Percentiles rank a stretch among this genome's conserved stretches.
Evolutionary conservation across 129 eudicot species (phyloP).

Genomic region (Flaveria bidentis): DNA sequence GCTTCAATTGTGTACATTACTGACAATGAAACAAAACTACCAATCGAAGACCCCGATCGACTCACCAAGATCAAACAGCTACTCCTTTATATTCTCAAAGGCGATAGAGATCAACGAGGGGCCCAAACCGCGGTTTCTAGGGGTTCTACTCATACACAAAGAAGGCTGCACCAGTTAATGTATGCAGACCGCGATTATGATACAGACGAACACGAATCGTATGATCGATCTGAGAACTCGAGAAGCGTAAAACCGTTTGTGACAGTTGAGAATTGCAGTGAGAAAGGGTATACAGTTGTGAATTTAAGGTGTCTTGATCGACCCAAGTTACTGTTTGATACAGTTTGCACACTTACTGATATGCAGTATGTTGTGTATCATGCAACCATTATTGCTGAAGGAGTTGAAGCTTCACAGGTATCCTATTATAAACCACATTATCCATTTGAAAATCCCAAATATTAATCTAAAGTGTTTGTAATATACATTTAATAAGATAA

Average conservation of each 20-base stretch:
- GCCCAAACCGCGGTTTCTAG: conserved; percentile 69
- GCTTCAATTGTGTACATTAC: conserved; percentile 77
- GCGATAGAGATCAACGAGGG: conserved; percentile 44
- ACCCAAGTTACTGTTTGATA: conserved; percentile 81
- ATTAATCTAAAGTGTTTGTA: too few species aligned
- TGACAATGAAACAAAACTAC: conserved; percentile 42
- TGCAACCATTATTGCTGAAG: conserved; percentile 71
- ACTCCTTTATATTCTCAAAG: conserved; percentile 63
- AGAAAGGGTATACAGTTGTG: conserved; percentile 77
- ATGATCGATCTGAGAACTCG: not conserved
- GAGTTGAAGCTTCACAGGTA: conserved; percentile 79
- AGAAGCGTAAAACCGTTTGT: conserved; percentile 50
- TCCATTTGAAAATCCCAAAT: not conserved
- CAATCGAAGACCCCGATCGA: conserved; percentile 55
- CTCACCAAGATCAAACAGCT: conserved; percentile 69
- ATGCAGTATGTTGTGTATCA: conserved; percentile 89
- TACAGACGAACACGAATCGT: conserved; percentile 22
- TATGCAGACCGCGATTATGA: conserved; percentile 89
- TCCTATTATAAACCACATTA: not conserved
- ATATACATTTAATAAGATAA: too few species aligned
- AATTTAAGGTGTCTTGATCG: conserved; percentile 63
- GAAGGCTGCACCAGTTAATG: conserved; percentile 89
- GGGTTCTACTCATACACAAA: conserved; percentile 68
- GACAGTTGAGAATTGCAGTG: conserved; percentile 61
- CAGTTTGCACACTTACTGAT: conserved; percentile 84